Evolutionary conservation across 768 basidiomycete genomes (phyloP), one percentile per base, ranked within the genome.

Genomic region (Pleurotus eryngii): DNA sequence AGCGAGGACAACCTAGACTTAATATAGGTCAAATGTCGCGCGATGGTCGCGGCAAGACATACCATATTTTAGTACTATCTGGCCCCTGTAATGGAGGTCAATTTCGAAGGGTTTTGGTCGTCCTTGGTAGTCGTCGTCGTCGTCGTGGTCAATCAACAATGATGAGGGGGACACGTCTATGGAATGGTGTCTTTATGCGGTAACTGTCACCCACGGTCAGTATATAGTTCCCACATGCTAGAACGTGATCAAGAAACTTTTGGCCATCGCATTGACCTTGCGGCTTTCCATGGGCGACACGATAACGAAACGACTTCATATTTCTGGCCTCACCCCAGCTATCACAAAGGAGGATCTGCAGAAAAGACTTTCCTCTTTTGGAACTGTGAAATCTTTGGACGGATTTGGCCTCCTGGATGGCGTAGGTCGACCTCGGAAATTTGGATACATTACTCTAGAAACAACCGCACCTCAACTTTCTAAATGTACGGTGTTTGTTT

Each of bases 1-100:
- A 64, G 94, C 94, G 63, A 96, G 79, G 57, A 96, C 92, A 63
- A 95, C 93, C 94, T 95, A 54, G 15, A 49, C 30, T 35, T 35
- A 3, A 35, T 35, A 22, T 40, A 46, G 20, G 37, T 24, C 49
- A 42, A 45, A 56, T 51, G 49, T 7, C 43, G 27, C 43, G 27
- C 27, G 14, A 50, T 5, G 26, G 38, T 30, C 24, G 14, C 0
- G 30, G 8, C 7, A 35, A 35, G 30, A 35, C 30, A 35, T 11
- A 35, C 30, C 30, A 35, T 35, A 4, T 35, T 35, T n/a, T n/a
- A n/a, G n/a, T n/a, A n/a, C n/a, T n/a, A n/a, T n/a, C n/a, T n/a
- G n/a, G n/a, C n/a, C n/a, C n/a, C n/a, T n/a, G n/a, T n/a, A n/a
- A n/a, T n/a, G n/a, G n/a, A n/a, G 30, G 30, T 18, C 5, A 9